Evolutionary conservation across 305 asterid species (phyloP).

Genomic region (Petunia hybrid): DNA sequence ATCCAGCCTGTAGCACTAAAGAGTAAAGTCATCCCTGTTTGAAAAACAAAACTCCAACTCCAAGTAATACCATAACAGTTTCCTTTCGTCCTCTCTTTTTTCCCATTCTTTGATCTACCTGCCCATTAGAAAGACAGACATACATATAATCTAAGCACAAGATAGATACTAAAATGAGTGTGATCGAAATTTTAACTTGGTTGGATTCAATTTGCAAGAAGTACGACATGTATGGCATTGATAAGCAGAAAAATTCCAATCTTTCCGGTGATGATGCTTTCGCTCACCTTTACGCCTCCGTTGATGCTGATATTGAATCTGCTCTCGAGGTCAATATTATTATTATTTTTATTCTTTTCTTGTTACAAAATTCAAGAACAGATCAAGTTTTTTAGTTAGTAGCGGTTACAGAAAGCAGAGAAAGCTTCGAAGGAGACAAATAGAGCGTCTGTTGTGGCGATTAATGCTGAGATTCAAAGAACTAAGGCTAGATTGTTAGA

Average conservation of each 20-base stretch:
- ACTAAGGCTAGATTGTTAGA: constrained; percentile 74
- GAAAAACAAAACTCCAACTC: background rate
- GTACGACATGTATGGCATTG: constrained; percentile 84
- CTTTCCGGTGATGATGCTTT: constrained; percentile 85
- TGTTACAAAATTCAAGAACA: too few species aligned
- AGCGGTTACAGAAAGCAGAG: constrained; percentile 57
- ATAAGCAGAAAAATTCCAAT: constrained; percentile 60
- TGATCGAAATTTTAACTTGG: constrained; percentile 85
- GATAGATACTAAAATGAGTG: constrained; percentile 57
- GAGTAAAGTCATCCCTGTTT: background rate
- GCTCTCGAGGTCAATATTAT: constrained; percentile 67
- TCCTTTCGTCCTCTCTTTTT: background rate
- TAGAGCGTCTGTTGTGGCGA: constrained; percentile 73
- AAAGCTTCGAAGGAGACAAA: constrained; percentile 61
- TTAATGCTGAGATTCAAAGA: constrained; percentile 84
- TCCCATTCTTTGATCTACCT: background rate
- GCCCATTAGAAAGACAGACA: background rate
- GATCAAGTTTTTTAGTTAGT: background rate
- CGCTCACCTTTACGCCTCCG: constrained; percentile 73
- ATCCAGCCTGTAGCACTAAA: background rate
- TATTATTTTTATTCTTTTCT: background rate
- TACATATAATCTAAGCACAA: background rate
- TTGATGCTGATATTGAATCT: constrained; percentile 80
- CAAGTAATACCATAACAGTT: background rate
- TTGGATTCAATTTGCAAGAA: constrained; percentile 89